These are phyloP conservation scores for Thalassiosira mediterranea DNA, from an alignment of 352 stramenopile genomes.

Conservation along the genomic window DNA sequence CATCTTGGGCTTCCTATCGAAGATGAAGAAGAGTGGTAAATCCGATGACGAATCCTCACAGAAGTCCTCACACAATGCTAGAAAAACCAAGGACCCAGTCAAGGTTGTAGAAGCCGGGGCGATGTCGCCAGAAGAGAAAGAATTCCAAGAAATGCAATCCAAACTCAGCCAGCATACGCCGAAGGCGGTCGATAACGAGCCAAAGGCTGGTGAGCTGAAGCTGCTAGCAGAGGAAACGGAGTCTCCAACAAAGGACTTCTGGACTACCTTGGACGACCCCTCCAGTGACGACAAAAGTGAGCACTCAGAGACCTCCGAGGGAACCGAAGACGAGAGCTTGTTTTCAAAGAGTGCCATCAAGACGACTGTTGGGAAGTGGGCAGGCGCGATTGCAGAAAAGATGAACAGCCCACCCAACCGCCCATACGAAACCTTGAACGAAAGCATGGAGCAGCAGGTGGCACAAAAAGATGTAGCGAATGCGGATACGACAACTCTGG, in stretches of 20 bases:
- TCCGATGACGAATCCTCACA: not conserved
- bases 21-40: constrained; percentile 22
- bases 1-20: constrained; percentile 32
- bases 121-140: no score
- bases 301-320: constrained; percentile 28
- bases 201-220: no score
- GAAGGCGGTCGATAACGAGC: no score
- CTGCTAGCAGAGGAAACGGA: no score
- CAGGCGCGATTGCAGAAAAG: constrained; percentile 38
- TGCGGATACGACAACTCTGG: not conserved
- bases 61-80: not conserved
- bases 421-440: constrained; percentile 34
- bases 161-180: no score
- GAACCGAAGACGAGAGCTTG: constrained; percentile 22
- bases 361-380: constrained; percentile 35
- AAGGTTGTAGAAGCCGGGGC: not conserved
- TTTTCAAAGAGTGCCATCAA: constrained; percentile 34
- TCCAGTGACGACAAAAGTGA: constrained; percentile 1
- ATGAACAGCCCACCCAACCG: constrained; percentile 32
- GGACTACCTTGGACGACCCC: no score
- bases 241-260: no score
- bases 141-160: no score
- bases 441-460: constrained; percentile 8
- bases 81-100: not conserved
- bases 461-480: not conserved